A percentile compares a stretch with the other conserved stretches of the same genome.
Conservation (phyloP, 331 rosid genomes). For the Cydonia oblonga region DNA sequence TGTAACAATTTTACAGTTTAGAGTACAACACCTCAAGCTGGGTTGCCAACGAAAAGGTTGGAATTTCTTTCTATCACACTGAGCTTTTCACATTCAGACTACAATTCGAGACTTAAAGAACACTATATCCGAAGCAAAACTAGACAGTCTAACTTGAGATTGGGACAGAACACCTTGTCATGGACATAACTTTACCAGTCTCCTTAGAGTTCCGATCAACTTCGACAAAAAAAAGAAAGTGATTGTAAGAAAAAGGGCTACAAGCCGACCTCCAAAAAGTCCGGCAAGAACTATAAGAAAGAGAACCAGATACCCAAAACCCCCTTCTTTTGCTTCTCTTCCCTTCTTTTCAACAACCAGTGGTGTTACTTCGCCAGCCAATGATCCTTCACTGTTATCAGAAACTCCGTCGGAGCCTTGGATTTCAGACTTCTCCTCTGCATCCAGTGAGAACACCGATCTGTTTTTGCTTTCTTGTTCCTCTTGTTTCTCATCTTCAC, state of each 20-base stretch:
- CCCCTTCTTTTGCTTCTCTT: slow-evolving; percentile 10
- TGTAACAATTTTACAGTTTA: slow-evolving; percentile 22
- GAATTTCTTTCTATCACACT: slow-evolving; percentile 22
- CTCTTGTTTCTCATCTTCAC: neutral
- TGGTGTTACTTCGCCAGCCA: neutral
- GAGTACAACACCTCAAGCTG: slow-evolving; percentile 27
- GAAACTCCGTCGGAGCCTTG: slow-evolving; percentile 17
- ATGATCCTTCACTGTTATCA: neutral
- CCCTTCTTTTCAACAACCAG: slow-evolving; percentile 1
- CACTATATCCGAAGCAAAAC: neutral
- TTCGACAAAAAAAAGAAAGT: slow-evolving; percentile 44
- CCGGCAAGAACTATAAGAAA: slow-evolving; percentile 45
- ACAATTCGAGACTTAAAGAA: neutral
- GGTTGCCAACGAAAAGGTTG: slow-evolving; percentile 44
- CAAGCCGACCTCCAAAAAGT: slow-evolving; percentile 44
- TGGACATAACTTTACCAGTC: slow-evolving; percentile 12
- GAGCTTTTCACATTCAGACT: slow-evolving; percentile 10
- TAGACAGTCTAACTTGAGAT: slow-evolving; percentile 9
- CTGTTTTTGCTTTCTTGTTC: neutral
- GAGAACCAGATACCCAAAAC: slow-evolving; percentile 23
- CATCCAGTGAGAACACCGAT: neutral
- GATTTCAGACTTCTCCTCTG: slow-evolving; percentile 6
- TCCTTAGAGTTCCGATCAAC: slow-evolving; percentile 13
- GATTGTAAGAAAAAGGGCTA: slow-evolving; percentile 39
- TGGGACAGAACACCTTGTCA: slow-evolving; percentile 14